Conservation (phyloP, 441 rosid species). For the Croton setiger region DNA sequence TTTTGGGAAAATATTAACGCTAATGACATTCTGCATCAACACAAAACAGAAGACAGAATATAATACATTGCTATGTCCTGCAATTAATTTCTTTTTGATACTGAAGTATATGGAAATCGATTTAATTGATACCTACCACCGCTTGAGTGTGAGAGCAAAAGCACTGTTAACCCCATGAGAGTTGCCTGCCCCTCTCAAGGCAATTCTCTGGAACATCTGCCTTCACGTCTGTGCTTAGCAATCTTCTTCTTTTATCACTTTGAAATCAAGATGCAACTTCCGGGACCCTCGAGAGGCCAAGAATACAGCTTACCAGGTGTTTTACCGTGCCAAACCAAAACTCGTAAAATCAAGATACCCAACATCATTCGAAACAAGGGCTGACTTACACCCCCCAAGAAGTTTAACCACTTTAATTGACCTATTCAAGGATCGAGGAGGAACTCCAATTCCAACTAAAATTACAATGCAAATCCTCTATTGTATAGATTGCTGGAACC, state of each 20-base stretch:
- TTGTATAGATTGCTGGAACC: conserved; percentile 36
- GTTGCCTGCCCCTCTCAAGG: not conserved
- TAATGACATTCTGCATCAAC: too few species aligned
- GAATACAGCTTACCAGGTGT: not conserved
- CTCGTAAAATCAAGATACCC: not conserved
- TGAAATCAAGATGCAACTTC: not conserved
- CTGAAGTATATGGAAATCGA: too few species aligned
- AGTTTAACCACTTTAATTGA: conserved; percentile 6
- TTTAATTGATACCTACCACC: not conserved
- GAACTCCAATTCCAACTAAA: conserved; percentile 7
- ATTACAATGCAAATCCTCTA: conserved; percentile 47
- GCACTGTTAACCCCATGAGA: not conserved
- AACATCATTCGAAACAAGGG: not conserved
- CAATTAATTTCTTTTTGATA: too few species aligned
- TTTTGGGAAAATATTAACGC: too few species aligned
- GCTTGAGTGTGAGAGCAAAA: not conserved
- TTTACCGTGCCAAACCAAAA: not conserved
- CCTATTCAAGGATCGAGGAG: conserved; percentile 11
- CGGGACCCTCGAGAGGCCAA: not conserved
- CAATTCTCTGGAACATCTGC: not conserved
- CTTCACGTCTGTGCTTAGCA: not conserved
- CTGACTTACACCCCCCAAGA: not conserved
- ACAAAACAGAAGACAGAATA: too few species aligned
- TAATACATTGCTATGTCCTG: too few species aligned
- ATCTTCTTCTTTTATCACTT: not conserved